These are phyloP conservation scores for Mortierella sp. DNA, from an alignment of 371 early-diverging fungal species.

Conservation along the genomic window DNA sequence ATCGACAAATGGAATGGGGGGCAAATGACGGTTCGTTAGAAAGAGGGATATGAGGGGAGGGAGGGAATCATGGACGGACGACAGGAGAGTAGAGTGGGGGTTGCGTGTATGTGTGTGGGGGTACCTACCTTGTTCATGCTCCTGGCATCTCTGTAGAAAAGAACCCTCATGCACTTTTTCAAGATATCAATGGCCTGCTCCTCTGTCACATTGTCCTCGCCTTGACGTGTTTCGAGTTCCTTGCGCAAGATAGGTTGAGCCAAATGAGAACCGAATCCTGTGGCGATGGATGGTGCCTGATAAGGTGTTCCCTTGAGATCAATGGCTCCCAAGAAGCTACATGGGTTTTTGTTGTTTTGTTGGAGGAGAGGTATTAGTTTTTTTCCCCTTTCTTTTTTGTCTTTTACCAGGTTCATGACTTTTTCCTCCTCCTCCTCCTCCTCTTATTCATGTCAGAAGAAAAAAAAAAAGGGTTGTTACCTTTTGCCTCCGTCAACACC, in stretches of 20 bases:
- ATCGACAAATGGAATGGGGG: conserved; percentile 9
- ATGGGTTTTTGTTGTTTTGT: too few species aligned
- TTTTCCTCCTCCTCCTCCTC: background rate
- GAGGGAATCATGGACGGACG: too few species aligned
- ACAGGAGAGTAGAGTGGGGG: conserved; percentile 5
- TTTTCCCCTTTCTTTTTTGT: background rate
- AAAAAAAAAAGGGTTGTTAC: conserved; percentile 22
- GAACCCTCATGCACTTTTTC: conserved; percentile 93
- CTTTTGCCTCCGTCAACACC: conserved; percentile 83
- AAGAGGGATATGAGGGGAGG: background rate
- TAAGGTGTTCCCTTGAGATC: conserved; percentile 98
- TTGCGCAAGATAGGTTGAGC: conserved; percentile 97
- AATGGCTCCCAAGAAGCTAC: conserved; percentile 93
- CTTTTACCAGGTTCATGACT: background rate
- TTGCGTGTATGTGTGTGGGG: too few species aligned
- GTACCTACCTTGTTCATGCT: conserved; percentile 87
- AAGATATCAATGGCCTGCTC: conserved; percentile 92
- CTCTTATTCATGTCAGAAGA: background rate
- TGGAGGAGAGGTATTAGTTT: background rate
- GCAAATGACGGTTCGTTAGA: background rate
- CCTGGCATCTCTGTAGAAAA: conserved; percentile 97
- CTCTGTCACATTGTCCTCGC: conserved; percentile 87
- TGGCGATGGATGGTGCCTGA: conserved; percentile 91
- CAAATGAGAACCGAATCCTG: conserved; percentile 96
- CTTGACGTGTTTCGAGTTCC: conserved; percentile 87